A percentile compares a stretch with the other conserved stretches of the same genome.
phyloP scores from a whole-genome alignment of 306 rosid genomes.

The Dalbergia cochinchinensis region DNA sequence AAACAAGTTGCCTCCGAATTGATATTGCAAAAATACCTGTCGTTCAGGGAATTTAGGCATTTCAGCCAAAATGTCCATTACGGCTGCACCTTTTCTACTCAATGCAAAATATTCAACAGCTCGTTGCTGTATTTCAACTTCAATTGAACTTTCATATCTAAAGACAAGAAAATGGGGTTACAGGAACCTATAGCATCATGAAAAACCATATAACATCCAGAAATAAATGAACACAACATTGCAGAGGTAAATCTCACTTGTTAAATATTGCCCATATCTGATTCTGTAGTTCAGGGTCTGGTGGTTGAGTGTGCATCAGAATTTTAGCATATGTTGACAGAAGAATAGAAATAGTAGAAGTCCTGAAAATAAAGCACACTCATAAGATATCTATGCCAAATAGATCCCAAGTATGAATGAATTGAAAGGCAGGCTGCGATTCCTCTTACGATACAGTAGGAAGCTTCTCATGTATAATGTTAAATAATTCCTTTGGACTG shows the following conservation, averaged over 20 bases:
- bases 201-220: conserved; percentile 29
- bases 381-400: conserved; percentile 42
- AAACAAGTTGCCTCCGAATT: conserved; percentile 38
- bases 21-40: conserved; percentile 68
- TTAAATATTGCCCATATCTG: conserved; percentile 94
- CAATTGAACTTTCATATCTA: conserved; percentile 98
- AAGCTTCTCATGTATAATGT: conserved; percentile 94
- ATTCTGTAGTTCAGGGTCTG: conserved; percentile 94
- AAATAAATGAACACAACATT: conserved; percentile 27
- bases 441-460: conserved; percentile 92
- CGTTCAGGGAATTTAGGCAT: conserved; percentile 99
- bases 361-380: conserved; percentile 67
- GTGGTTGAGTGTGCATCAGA: conserved; percentile 97
- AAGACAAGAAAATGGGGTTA: conserved; percentile 49
- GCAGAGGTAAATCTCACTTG: conserved; percentile 72
- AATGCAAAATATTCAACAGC: conserved; percentile 94
- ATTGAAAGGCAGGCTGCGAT: conserved; percentile 31
- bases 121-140: conserved; percentile 98
- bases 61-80: conserved; percentile 92
- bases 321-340: conserved; percentile 97
- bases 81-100: conserved; percentile 91
- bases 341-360: conserved; percentile 88
- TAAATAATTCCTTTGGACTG: conserved; percentile 86
- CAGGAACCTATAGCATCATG: conserved; percentile 38
- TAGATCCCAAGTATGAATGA: not conserved